Evolutionary conservation across 495 filamentous ascomycete genomes (phyloP), one percentile per base, ranked within the genome.

Genomic region (Aspergillus saccharolyticus): DNA sequence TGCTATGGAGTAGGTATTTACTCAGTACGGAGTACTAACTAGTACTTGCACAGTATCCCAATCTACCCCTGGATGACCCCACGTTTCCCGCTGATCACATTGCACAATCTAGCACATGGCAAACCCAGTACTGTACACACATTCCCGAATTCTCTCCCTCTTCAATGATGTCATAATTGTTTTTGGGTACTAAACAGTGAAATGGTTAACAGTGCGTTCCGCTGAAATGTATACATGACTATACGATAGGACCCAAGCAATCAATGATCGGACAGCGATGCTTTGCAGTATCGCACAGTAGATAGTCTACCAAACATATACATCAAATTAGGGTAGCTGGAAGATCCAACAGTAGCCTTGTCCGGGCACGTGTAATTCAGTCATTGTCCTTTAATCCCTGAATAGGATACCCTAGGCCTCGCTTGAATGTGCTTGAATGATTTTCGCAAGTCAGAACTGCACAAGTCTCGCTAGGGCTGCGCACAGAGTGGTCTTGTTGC

Each of bases 41-140:
- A n/a, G n/a, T n/a, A n/a, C n/a, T n/a, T n/a, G n/a, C n/a, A n/a
- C n/a, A n/a, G n/a, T n/a, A n/a, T n/a, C n/a, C n/a, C n/a, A n/a
- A 50, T 50, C 45, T 53, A 56, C 58, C 58, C 58, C 58, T 61
- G 58, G 54, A 56, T 53, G 58, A 61, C 53, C n/a, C 58, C 58
- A 61, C 58, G 53, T 55, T 56, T 33, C n/a, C 46, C 17, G 39
- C 15, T 51, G 6, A 12, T 21, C 47, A 28, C 24, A 50, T 16
- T 50, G n/a, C 28, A 50, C 15, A 17, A 30, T 15, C n/a, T n/a
- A 24, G 22, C 47, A 50, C 24, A 50, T 28, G 47, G 8, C 17
- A 24, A 28, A 50, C 22, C 2, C 22, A 17, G 21, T 20, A n/a
- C 24, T 7, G 18, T 30, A 50, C 5, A 39, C 14, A 15, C n/a